Base-by-base conservation (phyloP, 768 basidiomycete genomes). In the Phaffia tasmanica region DNA sequence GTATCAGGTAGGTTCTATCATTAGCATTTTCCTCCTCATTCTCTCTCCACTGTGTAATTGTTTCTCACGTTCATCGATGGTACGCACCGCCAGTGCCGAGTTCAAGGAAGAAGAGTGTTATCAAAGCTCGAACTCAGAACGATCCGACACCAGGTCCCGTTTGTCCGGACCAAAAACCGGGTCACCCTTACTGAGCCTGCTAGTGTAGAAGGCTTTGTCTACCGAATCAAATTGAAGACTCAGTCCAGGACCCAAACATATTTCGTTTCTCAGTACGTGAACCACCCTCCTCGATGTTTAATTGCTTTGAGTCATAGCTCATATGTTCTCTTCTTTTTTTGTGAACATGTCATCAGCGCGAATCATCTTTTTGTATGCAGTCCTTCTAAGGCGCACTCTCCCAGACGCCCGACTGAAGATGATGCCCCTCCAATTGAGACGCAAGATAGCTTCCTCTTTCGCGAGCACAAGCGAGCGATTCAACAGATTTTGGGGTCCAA, bases 401-500 rank as follows among this genome's bases (percentile, higher is more conserved):
- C 66, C 11, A 29, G 21, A 5, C 61, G 30, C 6, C 27, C 56
- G 27, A 23, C 56, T 27, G 59, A 64, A 35, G 27, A 21, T 29
- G 66, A 73, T 25, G 21, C 50, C 7, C 18, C 53, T 54, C 51
- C 62, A 32, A 47, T 54, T 14, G 21, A 47, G 9, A 62, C 54
- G 5, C 16, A 62, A n/a, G 70, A 71, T 6, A 68, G 63, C 25
- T 75, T 76, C 64, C 67, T 72, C 18, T 49, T 63, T 6, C 62
- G 61, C n/a, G 77, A 79, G 58, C 67, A 68, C 15, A 49, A 59
- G 9, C 69, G 78, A 46, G 72, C 72, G 4, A 69, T 75, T 21
- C 67, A 71, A 25, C 75, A 77, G 63, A 71, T 79, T 21, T 71
- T 74, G 19, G 72, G 71, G 15, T 73, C 74, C 42, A 69, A 72